Percentiles rank a stretch among this genome's conserved stretches.
Evolutionary conservation across 805 yeast genomes (phyloP).

Genomic region (Yamadazyma insecticola): DNA sequence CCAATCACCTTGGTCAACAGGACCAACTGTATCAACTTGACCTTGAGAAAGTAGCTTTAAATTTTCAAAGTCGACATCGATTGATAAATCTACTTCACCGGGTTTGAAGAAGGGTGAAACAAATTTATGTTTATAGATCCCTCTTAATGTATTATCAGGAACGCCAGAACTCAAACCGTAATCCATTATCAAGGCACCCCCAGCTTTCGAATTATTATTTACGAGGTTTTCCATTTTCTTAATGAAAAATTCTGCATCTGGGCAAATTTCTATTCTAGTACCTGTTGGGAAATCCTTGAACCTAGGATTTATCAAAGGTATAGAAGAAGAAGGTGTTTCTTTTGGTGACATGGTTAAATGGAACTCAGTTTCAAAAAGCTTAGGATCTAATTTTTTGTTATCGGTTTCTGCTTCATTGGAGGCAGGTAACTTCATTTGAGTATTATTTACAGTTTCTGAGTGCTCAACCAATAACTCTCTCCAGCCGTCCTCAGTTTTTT

Average conservation of each 20-base stretch:
- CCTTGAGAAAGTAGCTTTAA: conserved; percentile 23
- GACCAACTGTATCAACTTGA: conserved; percentile 40
- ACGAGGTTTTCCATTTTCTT: conserved; percentile 47
- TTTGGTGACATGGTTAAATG: conserved; percentile 53
- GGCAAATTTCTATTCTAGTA: conserved; percentile 66
- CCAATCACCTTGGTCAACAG: conserved; percentile 76
- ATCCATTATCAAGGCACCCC: conserved; percentile 72
- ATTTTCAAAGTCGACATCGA: conserved; percentile 77
- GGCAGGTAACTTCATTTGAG: conserved; percentile 24
- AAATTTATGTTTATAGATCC: conserved; percentile 65
- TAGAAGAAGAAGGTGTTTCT: conserved; percentile 57
- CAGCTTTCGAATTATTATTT: conserved; percentile 38
- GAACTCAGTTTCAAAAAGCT: conserved; percentile 41
- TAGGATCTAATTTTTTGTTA: conserved; percentile 3
- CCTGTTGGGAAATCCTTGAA: conserved; percentile 50
- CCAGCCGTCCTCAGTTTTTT: conserved; percentile 67
- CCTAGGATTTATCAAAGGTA: conserved; percentile 50
- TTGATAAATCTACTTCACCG: conserved; percentile 76
- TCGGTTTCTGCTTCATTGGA: conserved; percentile 9
- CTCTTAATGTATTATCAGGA: conserved; percentile 72
- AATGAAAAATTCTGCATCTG: conserved; percentile 62
- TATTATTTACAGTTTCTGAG: conserved; percentile 30
- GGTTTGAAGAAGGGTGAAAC: conserved; percentile 73
- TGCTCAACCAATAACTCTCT: conserved; percentile 70
- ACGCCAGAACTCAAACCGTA: conserved; percentile 62